Percentiles rank a stretch among this genome's conserved stretches.
Evolutionary conservation across 441 rosid species (phyloP).

Genomic region (Hura crepitans): DNA sequence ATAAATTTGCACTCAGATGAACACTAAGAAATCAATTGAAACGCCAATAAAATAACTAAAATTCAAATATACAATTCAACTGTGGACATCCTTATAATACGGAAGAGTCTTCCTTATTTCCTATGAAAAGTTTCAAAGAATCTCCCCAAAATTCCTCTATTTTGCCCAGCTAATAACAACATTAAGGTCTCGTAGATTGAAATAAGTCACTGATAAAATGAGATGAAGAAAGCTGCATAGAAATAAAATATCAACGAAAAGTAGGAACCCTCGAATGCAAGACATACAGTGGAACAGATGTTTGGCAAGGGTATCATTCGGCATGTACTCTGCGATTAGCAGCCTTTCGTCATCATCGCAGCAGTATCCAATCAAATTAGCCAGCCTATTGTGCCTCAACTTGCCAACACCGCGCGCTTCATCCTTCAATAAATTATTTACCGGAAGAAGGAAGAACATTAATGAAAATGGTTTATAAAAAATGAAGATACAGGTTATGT

Average conservation of each 20-base stretch:
- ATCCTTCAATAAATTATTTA: conserved; percentile 34
- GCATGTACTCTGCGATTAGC: conserved; percentile 85
- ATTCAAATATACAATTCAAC: background rate
- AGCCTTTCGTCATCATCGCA: conserved; percentile 91
- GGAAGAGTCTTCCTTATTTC: background rate
- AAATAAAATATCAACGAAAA: background rate
- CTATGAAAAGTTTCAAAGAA: background rate
- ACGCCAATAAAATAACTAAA: background rate
- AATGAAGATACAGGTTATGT: background rate
- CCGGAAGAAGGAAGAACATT: background rate
- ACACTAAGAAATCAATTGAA: background rate
- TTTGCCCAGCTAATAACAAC: background rate
- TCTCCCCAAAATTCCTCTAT: conserved; percentile 5
- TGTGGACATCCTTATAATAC: background rate
- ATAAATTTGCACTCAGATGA: background rate
- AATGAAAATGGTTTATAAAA: conserved; percentile 8
- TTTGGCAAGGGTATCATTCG: conserved; percentile 75
- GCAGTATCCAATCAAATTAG: conserved; percentile 88
- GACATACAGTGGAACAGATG: conserved; percentile 83
- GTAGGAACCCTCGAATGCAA: conserved; percentile 10
- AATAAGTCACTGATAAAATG: background rate
- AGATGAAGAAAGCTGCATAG: background rate
- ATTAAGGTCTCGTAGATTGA: background rate
- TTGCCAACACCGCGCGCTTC: conserved; percentile 79
- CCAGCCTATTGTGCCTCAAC: conserved; percentile 64